Evolutionary conservation across 2,329 filamentous ascomycete genomes (phyloP).

Genomic region (Xylariaceae sp.): DNA sequence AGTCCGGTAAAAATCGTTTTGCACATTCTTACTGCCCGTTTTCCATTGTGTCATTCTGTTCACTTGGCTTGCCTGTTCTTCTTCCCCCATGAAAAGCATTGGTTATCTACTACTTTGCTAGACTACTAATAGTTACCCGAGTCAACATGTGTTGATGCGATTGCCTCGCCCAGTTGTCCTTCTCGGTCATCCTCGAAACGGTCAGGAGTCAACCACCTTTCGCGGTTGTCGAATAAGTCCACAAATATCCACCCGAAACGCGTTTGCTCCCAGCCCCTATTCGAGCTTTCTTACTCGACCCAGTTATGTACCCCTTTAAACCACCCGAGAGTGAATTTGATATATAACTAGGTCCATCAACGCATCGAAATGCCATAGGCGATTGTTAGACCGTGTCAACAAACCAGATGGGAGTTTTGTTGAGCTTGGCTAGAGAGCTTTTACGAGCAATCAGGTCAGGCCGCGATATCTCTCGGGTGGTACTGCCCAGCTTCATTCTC

Average conservation of each 20-base stretch:
- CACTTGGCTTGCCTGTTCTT: background rate
- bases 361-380: no score
- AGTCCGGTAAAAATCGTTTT: background rate
- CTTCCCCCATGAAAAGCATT: background rate
- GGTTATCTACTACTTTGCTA: background rate
- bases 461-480: no score
- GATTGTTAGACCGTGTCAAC: no score
- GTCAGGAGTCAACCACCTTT: background rate
- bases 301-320: background rate
- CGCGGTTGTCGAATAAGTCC: background rate
- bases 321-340: background rate
- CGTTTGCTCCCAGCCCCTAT: background rate
- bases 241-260: background rate
- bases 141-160: background rate
- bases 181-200: background rate
- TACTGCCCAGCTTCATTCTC: no score
- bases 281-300: background rate
- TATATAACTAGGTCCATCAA: background rate
- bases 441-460: no score
- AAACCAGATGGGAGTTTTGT: no score
- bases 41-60: background rate
- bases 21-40: background rate
- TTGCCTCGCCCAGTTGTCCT: background rate
- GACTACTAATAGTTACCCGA: background rate
- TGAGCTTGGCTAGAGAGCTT: no score